Conservation (phyloP, 2,329 filamentous ascomycete species). For the Orbilia oligospora region DNA sequence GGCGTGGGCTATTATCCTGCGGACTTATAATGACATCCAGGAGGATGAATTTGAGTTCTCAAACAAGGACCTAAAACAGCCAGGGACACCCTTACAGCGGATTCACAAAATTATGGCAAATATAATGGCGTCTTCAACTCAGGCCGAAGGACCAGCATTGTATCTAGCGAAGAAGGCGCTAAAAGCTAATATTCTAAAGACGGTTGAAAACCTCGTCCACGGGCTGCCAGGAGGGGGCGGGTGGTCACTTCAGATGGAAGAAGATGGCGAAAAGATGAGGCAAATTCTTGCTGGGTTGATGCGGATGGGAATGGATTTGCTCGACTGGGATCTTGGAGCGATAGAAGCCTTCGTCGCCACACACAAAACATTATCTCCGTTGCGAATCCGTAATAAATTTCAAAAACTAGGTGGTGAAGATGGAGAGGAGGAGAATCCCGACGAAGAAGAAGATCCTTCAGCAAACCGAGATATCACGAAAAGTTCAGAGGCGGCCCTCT, state of each 20-base stretch:
- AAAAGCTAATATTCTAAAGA: slow-evolving; percentile 61
- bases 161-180: slow-evolving; percentile 60
- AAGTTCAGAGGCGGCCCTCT: slow-evolving; percentile 64
- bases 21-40: slow-evolving; percentile 34
- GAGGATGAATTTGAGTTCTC: slow-evolving; percentile 34
- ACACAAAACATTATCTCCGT: slow-evolving; percentile 61
- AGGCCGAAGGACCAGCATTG: slow-evolving; percentile 59
- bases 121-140: slow-evolving; percentile 58
- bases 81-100: slow-evolving; percentile 53
- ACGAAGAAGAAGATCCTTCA: slow-evolving; percentile 11
- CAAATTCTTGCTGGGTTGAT: slow-evolving; percentile 66
- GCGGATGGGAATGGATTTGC: slow-evolving; percentile 65
- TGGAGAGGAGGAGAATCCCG: neutral
- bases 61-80: slow-evolving; percentile 35
- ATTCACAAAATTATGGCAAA: slow-evolving; percentile 58
- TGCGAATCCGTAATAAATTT: slow-evolving; percentile 54
- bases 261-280: slow-evolving; percentile 66
- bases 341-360: slow-evolving; percentile 63
- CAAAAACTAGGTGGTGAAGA: slow-evolving; percentile 26
- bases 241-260: slow-evolving; percentile 64
- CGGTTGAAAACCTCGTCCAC: slow-evolving; percentile 61
- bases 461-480: slow-evolving; percentile 37
- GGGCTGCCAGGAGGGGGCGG: slow-evolving; percentile 57
- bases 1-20: slow-evolving; percentile 62
- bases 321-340: slow-evolving; percentile 65